A percentile compares a stretch with the other conserved stretches of the same genome.
Evolutionary conservation across 371 early-diverging fungal species (phyloP).

Genomic region (Coemansia sp.): DNA sequence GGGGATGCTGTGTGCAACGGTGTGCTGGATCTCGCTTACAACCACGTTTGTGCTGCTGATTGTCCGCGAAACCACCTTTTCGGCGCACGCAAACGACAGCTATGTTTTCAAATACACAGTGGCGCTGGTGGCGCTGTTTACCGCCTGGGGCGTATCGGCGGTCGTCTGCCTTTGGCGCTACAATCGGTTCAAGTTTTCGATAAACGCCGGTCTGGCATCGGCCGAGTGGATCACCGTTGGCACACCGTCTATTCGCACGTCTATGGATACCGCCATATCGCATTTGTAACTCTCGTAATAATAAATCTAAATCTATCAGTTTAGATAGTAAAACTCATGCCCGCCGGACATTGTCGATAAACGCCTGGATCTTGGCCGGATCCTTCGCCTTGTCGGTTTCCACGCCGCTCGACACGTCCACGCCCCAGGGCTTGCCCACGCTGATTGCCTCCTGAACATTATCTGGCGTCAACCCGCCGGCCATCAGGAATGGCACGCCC

Average conservation of each 20-base stretch:
- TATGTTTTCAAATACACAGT: conserved; percentile 2
- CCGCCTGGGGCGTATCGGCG: conserved; percentile 12
- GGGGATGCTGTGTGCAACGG: conserved; percentile 17
- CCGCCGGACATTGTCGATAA: conserved; percentile 62
- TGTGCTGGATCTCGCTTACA: conserved; percentile 22
- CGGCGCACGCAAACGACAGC: not conserved
- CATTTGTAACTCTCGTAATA: too few species aligned
- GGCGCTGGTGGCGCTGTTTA: not conserved
- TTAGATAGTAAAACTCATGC: too few species aligned
- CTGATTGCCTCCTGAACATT: conserved; percentile 76
- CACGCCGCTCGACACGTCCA: conserved; percentile 93
- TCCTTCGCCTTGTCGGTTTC: conserved; percentile 77
- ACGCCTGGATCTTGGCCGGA: conserved; percentile 62
- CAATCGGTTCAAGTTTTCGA: conserved; percentile 11
- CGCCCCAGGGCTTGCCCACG: conserved; percentile 76
- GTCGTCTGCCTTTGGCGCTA: conserved; percentile 20
- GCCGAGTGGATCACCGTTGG: conserved; percentile 19
- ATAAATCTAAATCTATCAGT: too few species aligned
- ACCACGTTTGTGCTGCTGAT: conserved; percentile 18
- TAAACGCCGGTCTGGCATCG: not conserved
- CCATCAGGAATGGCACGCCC: conserved; percentile 73
- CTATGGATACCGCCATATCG: conserved; percentile 6
- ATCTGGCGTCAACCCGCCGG: conserved; percentile 85
- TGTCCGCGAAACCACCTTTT: conserved; percentile 9
- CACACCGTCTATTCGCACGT: conserved; percentile 1